Evolutionary conservation across 768 basidiomycete species (phyloP).

Genomic region (Leccinellum luteum): DNA sequence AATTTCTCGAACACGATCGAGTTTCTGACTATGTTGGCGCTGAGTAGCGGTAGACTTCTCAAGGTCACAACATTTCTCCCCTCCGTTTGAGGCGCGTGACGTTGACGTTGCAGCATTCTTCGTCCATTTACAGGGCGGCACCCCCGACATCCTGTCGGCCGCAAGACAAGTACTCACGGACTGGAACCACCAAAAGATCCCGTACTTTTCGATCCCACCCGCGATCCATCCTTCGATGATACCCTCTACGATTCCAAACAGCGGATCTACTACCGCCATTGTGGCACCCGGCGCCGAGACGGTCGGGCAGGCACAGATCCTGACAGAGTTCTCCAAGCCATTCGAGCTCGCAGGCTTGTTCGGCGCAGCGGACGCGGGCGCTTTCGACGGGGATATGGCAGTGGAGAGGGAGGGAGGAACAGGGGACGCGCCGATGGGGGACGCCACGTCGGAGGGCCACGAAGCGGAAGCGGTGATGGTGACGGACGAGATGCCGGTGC

Average conservation of each 20-base stretch:
- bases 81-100: not conserved
- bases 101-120: not conserved
- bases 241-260: slow-evolving; percentile 39
- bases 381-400: slow-evolving; percentile 43
- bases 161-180: slow-evolving; percentile 83
- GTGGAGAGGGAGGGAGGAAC: not conserved
- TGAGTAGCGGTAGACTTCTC: slow-evolving; percentile 76
- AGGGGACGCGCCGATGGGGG: slow-evolving; percentile 36
- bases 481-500: slow-evolving; percentile 38
- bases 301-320: slow-evolving; percentile 78
- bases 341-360: slow-evolving; percentile 84
- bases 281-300: slow-evolving; percentile 75
- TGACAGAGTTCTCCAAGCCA: slow-evolving; percentile 66
- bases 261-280: slow-evolving; percentile 28
- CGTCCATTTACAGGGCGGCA: slow-evolving; percentile 71
- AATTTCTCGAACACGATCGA: slow-evolving; percentile 69
- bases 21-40: slow-evolving; percentile 87
- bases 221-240: slow-evolving; percentile 73
- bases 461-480: slow-evolving; percentile 34
- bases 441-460: slow-evolving; percentile 37
- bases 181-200: slow-evolving; percentile 97
- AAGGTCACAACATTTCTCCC: slow-evolving; percentile 49
- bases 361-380: slow-evolving; percentile 76
- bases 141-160: slow-evolving; percentile 80
- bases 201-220: slow-evolving; percentile 83